Evolutionary conservation across 1,284 basidiomycete genomes (phyloP), one percentile per base, ranked within the genome.

Genomic region (Malassezia yamatoensis): DNA sequence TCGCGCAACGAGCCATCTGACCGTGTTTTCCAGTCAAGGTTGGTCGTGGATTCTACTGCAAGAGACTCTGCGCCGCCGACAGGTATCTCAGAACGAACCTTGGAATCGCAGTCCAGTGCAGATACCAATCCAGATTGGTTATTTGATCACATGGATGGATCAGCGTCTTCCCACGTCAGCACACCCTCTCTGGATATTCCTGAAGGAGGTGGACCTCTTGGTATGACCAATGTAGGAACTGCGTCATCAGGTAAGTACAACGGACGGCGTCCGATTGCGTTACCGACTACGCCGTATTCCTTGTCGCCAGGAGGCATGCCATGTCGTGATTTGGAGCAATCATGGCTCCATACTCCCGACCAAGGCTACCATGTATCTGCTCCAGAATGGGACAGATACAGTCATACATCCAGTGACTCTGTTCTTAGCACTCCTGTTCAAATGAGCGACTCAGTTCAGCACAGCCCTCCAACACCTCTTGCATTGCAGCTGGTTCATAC

Each of bases 351-450:
- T 32, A 43, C 41, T 20, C 41, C 41, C 18, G 41, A 43, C 39
- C 9, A 16, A 16, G 39, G 21, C 16, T 21, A 16, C 39, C 16
- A 18, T 16, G 9, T 41, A 21, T 21, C 16, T 21, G 39, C 39
- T 16, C 16, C 21, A 21, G 52, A 54, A 15, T 42, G 29, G 37
- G 52, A 54, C 18, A 16, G 24, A 29, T 48, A 40, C 29, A 46
- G 44, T 34, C 43, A 35, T 20, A 36, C 45, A 8, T 47, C 52
- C 24, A 47, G 24, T 9, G 52, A 54, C 4, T 46, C 45, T 12
- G 16, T 33, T 13, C 52, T 43, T 2, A 54, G 39, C n/a, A 47
- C 52, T 15, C 52, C 52, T 11, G 15, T 54, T 5, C 52, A 16
- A 15, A 29, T 29, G 24, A 33, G 21, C 21, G 12, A 13, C 0